A percentile compares a stretch with the other conserved stretches of the same genome.
These are phyloP conservation scores for Curvularia eragrostidis DNA, from an alignment of 2,329 filamentous ascomycete genomes.

Conservation along the genomic window DNA sequence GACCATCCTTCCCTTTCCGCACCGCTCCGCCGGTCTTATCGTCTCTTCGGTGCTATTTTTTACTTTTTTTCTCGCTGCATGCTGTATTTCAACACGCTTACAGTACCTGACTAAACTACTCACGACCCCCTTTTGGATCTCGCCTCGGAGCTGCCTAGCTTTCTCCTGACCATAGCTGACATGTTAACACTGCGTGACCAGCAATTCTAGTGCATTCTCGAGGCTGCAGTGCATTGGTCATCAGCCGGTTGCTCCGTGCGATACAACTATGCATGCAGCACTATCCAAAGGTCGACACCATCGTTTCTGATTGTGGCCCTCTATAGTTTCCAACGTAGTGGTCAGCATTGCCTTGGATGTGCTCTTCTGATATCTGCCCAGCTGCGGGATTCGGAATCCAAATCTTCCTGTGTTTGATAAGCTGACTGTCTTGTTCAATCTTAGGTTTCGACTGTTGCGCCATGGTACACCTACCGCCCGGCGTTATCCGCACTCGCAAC, in stretches of 20 bases:
- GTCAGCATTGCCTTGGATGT: conserved; percentile 28
- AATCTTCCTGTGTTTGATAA: conserved; percentile 32
- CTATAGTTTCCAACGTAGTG: conserved; percentile 16
- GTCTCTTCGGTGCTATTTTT: conserved; percentile 27
- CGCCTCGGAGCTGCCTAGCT: conserved; percentile 23
- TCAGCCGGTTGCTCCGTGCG: conserved; percentile 23
- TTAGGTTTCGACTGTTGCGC: conserved; percentile 34
- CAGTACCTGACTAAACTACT: conserved; percentile 21
- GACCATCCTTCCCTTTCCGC: conserved; percentile 7
- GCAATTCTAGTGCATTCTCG: conserved; percentile 27
- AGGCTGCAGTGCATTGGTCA: conserved; percentile 14
- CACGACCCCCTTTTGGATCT: conserved; percentile 34
- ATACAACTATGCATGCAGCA: conserved; percentile 29
- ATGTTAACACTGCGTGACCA: conserved; percentile 10
- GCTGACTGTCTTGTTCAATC: conserved; percentile 33
- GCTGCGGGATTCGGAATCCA: conserved; percentile 36
- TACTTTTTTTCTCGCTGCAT: conserved; percentile 25
- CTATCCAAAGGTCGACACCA: conserved; percentile 21
- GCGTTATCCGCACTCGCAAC: neutral
- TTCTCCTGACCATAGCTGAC: neutral
- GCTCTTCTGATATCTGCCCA: conserved; percentile 33
- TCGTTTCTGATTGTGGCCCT: conserved; percentile 30
- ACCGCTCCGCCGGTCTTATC: conserved; percentile 13
- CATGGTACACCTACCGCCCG: neutral
- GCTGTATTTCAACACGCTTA: conserved; percentile 30